Evolutionary conservation across 305 asterid genomes (phyloP).

Genomic region (Fraxinus dipetala): DNA sequence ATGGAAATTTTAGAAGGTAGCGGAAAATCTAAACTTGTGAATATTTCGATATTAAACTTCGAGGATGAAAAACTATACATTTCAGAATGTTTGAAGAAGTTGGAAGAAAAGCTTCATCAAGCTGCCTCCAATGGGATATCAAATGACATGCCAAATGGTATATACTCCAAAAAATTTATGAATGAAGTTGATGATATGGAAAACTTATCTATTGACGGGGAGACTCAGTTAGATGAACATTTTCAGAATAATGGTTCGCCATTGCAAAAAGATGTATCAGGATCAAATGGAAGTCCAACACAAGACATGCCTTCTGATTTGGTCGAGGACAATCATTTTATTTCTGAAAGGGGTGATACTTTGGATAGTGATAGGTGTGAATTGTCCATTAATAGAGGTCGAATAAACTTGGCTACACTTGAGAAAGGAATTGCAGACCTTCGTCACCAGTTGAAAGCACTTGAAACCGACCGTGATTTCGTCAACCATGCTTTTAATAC

Average conservation of each 20-base stretch:
- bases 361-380: slow-evolving; percentile 13
- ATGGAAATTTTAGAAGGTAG: slow-evolving; percentile 18
- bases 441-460: slow-evolving; percentile 39
- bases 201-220: background rate
- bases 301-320: slow-evolving; percentile 19
- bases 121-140: slow-evolving; percentile 25
- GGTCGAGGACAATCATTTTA: slow-evolving; percentile 27
- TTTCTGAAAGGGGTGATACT: slow-evolving; percentile 11
- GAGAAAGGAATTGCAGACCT: slow-evolving; percentile 39
- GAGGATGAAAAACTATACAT: slow-evolving; percentile 47
- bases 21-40: slow-evolving; percentile 18
- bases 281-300: slow-evolving; percentile 23
- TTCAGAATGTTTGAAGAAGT: slow-evolving; percentile 34
- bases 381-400: slow-evolving; percentile 24
- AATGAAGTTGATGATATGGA: slow-evolving; percentile 18
- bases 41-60: slow-evolving; percentile 27
- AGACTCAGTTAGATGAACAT: slow-evolving; percentile 1
- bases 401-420: slow-evolving; percentile 15
- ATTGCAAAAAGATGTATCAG: slow-evolving; percentile 10
- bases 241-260: slow-evolving; percentile 20
- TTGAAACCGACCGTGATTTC: slow-evolving; percentile 42
- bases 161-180: slow-evolving; percentile 20
- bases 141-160: slow-evolving; percentile 25
- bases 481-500: slow-evolving; percentile 41
- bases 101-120: slow-evolving; percentile 47